Conservation (phyloP, 169 alveolate genomes). For the Eimeria falciformis region DNA sequence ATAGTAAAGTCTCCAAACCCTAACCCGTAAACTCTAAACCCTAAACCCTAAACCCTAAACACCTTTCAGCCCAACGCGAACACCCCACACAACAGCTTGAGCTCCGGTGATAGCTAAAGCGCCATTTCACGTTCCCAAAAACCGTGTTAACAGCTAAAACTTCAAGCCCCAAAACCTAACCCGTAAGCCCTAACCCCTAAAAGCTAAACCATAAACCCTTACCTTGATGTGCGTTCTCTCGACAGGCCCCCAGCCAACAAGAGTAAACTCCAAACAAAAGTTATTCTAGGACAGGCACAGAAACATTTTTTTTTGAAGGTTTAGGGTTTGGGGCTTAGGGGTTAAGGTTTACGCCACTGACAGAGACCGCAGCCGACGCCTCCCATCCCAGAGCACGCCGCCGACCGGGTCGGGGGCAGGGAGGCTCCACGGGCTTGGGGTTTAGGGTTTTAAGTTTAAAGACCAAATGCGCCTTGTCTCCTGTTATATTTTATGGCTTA, state of each 20-base stretch:
- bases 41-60: constrained; percentile 12
- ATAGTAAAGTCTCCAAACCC: constrained; percentile 29
- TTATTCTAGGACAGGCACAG: too few relatives aligned
- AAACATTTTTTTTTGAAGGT: constrained; percentile 4
- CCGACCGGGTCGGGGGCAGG: constrained; percentile 31
- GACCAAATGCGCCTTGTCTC: too few relatives aligned
- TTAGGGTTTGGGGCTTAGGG: constrained; percentile 4
- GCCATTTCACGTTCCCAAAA: neutral
- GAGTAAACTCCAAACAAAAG: too few relatives aligned
- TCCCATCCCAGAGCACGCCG: constrained; percentile 4
- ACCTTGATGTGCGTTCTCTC: too few relatives aligned
- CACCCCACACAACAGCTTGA: neutral
- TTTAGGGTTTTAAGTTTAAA: too few relatives aligned
- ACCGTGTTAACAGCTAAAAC: too few relatives aligned
- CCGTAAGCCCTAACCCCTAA: too few relatives aligned
- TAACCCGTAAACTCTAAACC: constrained; percentile 22
- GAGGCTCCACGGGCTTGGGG: neutral
- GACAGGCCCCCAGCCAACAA: too few relatives aligned
- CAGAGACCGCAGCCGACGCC: constrained; percentile 29
- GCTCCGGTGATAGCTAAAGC: neutral
- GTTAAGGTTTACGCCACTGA: neutral
- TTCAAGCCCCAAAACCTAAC: too few relatives aligned
- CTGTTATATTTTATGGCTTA: too few relatives aligned
- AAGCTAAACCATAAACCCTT: too few relatives aligned
- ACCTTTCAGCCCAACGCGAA: neutral